These are phyloP conservation scores for Zoysia japonica DNA, from an alignment of 176 grass and related monocot species.

Conservation along the genomic window DNA sequence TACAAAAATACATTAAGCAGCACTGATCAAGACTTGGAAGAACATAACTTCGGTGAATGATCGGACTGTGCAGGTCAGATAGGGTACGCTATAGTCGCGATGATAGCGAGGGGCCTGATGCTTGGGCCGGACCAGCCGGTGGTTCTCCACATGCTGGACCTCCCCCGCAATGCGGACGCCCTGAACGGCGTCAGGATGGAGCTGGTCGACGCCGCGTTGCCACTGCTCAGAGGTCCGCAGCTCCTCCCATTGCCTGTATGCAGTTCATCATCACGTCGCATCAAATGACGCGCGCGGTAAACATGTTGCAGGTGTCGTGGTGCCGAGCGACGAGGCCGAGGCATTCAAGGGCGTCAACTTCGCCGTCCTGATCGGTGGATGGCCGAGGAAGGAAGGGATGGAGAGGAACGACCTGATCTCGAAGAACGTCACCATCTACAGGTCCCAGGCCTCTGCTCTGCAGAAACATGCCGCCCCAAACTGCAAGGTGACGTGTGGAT, in stretches of 20 bases:
- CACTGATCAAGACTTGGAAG: background rate
- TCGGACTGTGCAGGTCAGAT: conserved; percentile 58
- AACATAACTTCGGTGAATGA: background rate
- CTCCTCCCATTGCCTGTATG: background rate
- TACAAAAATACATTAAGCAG: background rate
- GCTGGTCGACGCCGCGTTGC: conserved; percentile 63
- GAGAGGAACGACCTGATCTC: conserved; percentile 69
- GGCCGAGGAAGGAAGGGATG: conserved; percentile 67
- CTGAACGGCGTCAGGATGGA: conserved; percentile 74
- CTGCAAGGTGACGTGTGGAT: conserved; percentile 55
- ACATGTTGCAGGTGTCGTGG: conserved; percentile 57
- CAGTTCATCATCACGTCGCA: background rate
- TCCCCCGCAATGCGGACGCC: conserved; percentile 35
- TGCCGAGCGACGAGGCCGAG: conserved; percentile 50
- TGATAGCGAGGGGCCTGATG: conserved; percentile 79
- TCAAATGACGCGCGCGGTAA: background rate
- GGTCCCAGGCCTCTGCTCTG: conserved; percentile 58
- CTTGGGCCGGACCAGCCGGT: conserved; percentile 70
- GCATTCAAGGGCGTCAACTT: conserved; percentile 68
- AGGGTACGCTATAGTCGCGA: conserved; percentile 65
- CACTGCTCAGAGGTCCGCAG: conserved; percentile 59
- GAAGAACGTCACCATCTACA: conserved; percentile 76
- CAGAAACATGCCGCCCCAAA: conserved; percentile 66
- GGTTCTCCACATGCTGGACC: conserved; percentile 73
- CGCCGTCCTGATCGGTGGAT: conserved; percentile 65